Conservation (phyloP, 495 filamentous ascomycete species). For the Penicillium subrubescens region DNA sequence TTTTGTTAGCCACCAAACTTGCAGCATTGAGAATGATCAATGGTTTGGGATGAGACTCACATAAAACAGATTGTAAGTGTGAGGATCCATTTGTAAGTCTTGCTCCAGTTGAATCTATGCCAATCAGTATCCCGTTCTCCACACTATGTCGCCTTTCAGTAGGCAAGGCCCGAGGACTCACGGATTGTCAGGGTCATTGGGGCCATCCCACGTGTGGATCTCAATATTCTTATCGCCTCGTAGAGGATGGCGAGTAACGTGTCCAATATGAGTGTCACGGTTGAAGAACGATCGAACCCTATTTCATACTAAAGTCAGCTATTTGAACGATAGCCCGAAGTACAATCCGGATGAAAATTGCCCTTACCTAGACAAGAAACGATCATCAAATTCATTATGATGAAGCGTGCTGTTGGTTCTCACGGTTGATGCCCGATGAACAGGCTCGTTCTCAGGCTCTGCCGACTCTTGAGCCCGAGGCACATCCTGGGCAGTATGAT, state of each 20-base stretch:
- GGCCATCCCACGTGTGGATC: slow-evolving; percentile 38
- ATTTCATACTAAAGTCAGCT: neutral
- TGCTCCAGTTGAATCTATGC: slow-evolving; percentile 21
- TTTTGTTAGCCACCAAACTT: slow-evolving; percentile 7
- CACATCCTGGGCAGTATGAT: neutral
- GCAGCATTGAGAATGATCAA: neutral
- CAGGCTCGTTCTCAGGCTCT: neutral
- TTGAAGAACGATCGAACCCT: slow-evolving; percentile 7
- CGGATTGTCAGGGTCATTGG: slow-evolving; percentile 37
- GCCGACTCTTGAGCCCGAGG: neutral
- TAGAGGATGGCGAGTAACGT: slow-evolving; percentile 34
- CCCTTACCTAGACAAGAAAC: slow-evolving; percentile 4
- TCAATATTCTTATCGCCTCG: slow-evolving; percentile 21
- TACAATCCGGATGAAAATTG: neutral
- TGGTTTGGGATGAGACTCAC: slow-evolving; percentile 16
- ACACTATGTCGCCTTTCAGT: no score
- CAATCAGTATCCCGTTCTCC: neutral
- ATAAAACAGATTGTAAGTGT: slow-evolving; percentile 47
- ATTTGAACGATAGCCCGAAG: neutral
- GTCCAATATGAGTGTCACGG: neutral
- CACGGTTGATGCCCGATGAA: slow-evolving; percentile 5
- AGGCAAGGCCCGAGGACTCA: neutral
- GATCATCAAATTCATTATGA: slow-evolving; percentile 6
- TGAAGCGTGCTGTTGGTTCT: slow-evolving; percentile 1
- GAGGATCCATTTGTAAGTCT: slow-evolving; percentile 40